Conservation (phyloP, 495 filamentous ascomycete species). For the Penicillium arizonense region DNA sequence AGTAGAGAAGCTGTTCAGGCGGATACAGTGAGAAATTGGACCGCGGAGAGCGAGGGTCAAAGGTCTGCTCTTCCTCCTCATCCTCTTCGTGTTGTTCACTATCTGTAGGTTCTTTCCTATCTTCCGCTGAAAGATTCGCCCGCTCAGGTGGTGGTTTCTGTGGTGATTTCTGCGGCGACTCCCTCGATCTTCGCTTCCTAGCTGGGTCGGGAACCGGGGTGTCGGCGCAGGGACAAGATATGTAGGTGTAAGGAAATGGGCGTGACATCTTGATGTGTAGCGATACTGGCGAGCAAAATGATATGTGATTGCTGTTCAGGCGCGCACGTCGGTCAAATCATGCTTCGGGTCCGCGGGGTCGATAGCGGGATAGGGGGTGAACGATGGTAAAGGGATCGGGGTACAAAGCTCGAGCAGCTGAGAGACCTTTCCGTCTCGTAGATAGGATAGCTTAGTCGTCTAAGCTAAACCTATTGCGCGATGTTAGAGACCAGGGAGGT, state of each 20-base stretch:
- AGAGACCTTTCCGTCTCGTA: too few relatives aligned
- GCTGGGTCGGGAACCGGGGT: constrained; percentile 39
- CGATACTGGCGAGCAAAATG: not conserved
- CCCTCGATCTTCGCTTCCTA: constrained; percentile 39
- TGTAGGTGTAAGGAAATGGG: constrained; percentile 83
- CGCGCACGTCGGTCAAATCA: constrained; percentile 15
- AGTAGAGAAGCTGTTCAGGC: constrained; percentile 91
- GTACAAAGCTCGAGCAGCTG: too few relatives aligned
- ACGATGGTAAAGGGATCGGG: not conserved
- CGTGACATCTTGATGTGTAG: constrained; percentile 56
- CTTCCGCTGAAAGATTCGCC: constrained; percentile 23
- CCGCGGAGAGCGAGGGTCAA: constrained; percentile 79
- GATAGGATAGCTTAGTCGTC: too few relatives aligned
- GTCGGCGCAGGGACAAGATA: constrained; percentile 88
- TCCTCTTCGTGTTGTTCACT: constrained; percentile 36
- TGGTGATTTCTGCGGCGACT: constrained; percentile 38
- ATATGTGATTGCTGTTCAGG: not conserved
- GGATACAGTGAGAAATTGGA: constrained; percentile 90
- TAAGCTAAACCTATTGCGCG: not conserved
- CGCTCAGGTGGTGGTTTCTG: constrained; percentile 34
- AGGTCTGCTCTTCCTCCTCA: constrained; percentile 73
- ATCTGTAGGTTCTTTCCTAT: constrained; percentile 16
- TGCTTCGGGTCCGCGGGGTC: constrained; percentile 12
- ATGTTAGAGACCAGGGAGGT: constrained; percentile 1
- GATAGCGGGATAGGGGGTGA: not conserved